Base-by-base conservation (phyloP, 441 rosid species). In the Adansonia rubrostipa region DNA sequence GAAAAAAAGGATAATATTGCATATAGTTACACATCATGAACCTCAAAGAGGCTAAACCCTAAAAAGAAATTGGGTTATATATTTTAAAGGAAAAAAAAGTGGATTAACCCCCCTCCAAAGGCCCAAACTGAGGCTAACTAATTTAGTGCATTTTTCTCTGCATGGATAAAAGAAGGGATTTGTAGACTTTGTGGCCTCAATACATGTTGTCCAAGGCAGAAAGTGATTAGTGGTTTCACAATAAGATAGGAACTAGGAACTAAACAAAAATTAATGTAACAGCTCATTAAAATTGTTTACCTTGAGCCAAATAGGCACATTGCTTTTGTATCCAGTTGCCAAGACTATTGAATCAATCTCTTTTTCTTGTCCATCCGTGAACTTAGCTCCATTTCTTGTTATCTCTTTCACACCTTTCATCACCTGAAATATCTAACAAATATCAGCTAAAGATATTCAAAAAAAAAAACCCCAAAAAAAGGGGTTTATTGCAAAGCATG, bases 311-410 rank as follows among this genome's bases (percentile, higher is more conserved):
- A 80, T 74, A 54, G 97, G 95, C 20, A 96, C 97, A 17, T 88
- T 96, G 81, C 97, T 96, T 82, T 86, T 92, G 79, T 92, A 96
- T 6, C 98, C 99, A 33, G 99, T 96, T 65, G 99, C 99, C 65
- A 96, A 77, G 71, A 96, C 87, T 83, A 96, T 88, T 8, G 98
- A 83, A 81, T 92, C 97, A 68, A 94, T 87, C 80, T 88, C 87
- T 80, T 79, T 76, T 71, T 96, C 97, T 85, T 88, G 89, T 62
- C 96, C 97, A 80, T 96, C 88, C 78, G 88, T 5, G 74, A 96
- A 96, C 78, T 84, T 96, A 3, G 86, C 97, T 51, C 97, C 98
- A 10, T 73, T 86, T 73, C 63, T 85, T 44, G 94, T 92, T 81
- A 96, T 84, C 85, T 93, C 97, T 69, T 89, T 96, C 79, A 96